Evolutionary conservation across 2,329 filamentous ascomycete genomes (phyloP), one percentile per base, ranked within the genome.

Genomic region (Chrysoporthe puriensis): DNA sequence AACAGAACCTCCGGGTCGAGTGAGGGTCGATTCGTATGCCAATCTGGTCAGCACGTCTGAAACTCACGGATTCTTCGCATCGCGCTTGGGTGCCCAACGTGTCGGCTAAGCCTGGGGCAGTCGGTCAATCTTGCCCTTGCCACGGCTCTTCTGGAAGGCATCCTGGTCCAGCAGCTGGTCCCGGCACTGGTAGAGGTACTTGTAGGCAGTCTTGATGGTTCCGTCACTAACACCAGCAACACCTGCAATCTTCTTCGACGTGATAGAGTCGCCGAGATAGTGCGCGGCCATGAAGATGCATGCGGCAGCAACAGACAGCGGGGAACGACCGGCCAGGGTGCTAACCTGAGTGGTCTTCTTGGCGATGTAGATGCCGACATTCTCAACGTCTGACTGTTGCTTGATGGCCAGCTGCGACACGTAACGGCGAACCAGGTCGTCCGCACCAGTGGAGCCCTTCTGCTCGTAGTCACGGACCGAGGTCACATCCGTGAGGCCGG

Each of bases 261-360:
- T 84, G 74, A 91, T 92, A 26, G 88, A 84, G 72, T 96, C 88
- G 66, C 90, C 92, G 82, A 97, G 91, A 48, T 98, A 85, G 75
- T 95, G 89, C 42, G 93, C 94, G 4, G 95, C 92, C 89, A 98
- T 96, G 84, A 96, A 99, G 78, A 99, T 97, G 78, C 94, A 97
- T 43, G 96, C 94, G 21, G 94, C 95, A 7, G 96, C 95, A 70
- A 96, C 93, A 1, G 95, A 97, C 61, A 99, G 84, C 26, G 96
- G 96, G 67, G 95, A 98, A 69, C 96, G 93, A 72, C 96, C 96
- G 46, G 95, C 94, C 69, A 98, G 86, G 66, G 93, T 90, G 68
- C 92, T 91, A 70, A 93, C 89, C 61, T 88, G 86, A 34, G 89
- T 90, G 72, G 96, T 93, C 76, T 91, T 89, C 72, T 91, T 86